Base-by-base conservation (phyloP, 1,284 basidiomycete genomes). In the Tylopilus orsonianus region DNA sequence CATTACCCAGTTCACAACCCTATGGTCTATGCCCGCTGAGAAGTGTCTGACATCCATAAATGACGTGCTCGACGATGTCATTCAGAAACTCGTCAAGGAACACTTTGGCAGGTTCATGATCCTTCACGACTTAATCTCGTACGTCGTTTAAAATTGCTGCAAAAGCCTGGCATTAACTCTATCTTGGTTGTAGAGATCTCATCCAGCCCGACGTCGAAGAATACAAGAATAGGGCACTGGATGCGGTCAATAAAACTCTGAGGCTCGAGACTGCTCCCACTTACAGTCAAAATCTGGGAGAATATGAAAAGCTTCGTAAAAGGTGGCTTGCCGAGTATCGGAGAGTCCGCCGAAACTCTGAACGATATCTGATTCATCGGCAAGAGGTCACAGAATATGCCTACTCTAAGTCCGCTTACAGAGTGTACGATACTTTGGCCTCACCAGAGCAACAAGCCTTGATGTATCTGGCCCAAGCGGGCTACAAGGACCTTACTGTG, bases 11-110 rank as follows among this genome's bases (percentile, higher is more conserved):
- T 75, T 71, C 46, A 69, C 72, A 13, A 43, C 49, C 3, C 47
- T 69, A 5, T 81, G 79, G 80, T 41, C 59, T 5, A 33, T 44
- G 1, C 77, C 79, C 0, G 61, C 72, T 0, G 40, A 67, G 7
- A 30, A 33, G 8, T 80, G 79, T 51, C 71, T 78, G 55, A 50
- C 67, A 1, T 56, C 61, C 16, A 64, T 75, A 14, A 59, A 52
- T 48, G 40, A 48, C 2, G 56, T 64, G 1, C 56, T 70, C 4
- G 49, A 47, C 1, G 42, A 54, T 5, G 23, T 55, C 23, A 46
- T 69, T 2, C 43, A 56, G 26, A 29, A 47, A 8, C 53, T 64
- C 5, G 48, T 66, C n/a, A 44, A 48, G 9, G 39, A 35, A 3
- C 71, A 74, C 47, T 74, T 74, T 45, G 64, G 58, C 2, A 58